Evolutionary conservation across 495 filamentous ascomycete species (phyloP).

Genomic region (Rhizodiscina lignyota): DNA sequence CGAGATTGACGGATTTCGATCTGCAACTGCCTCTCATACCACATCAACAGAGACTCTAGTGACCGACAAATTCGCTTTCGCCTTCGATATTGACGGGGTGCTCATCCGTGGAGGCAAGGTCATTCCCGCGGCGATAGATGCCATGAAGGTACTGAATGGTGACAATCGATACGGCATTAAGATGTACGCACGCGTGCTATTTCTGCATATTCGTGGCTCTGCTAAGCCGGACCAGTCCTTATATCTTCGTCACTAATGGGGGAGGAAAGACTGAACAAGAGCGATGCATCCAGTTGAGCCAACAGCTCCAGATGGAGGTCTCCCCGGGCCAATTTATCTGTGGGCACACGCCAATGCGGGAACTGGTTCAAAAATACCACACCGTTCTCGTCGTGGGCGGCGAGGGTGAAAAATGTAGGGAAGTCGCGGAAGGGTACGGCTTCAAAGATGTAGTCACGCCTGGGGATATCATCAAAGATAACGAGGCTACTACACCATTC

Average conservation of each 20-base stretch:
- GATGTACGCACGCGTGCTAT: conserved; percentile 40
- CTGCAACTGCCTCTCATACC: conserved; percentile 7
- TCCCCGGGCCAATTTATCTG: conserved; percentile 81
- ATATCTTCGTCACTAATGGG: conserved; percentile 89
- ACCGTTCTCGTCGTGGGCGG: conserved; percentile 81
- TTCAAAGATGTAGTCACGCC: conserved; percentile 82
- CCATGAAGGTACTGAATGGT: conserved; percentile 75
- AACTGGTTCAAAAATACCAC: conserved; percentile 63
- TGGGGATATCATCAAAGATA: conserved; percentile 82
- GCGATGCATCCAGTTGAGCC: conserved; percentile 62
- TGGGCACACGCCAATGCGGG: conserved; percentile 84
- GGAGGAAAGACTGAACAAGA: conserved; percentile 82
- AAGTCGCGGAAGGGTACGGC: conserved; percentile 73
- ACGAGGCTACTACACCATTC: conserved; percentile 70
- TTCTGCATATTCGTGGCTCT: conserved; percentile 8
- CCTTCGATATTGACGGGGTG: conserved; percentile 88
- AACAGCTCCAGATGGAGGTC: conserved; percentile 58
- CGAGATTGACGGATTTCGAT: conserved; percentile 13
- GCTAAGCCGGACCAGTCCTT: conserved; percentile 35
- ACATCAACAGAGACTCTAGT: conserved; percentile 24
- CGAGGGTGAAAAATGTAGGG: conserved; percentile 77
- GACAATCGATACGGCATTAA: conserved; percentile 68
- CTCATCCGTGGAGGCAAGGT: conserved; percentile 61
- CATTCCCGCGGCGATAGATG: conserved; percentile 69
- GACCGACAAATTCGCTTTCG: conserved; percentile 58